Evolutionary conservation across 208 protist genomes (phyloP), one percentile per base, ranked within the genome.

Genomic region (Balamuthia mandrillaris): DNA sequence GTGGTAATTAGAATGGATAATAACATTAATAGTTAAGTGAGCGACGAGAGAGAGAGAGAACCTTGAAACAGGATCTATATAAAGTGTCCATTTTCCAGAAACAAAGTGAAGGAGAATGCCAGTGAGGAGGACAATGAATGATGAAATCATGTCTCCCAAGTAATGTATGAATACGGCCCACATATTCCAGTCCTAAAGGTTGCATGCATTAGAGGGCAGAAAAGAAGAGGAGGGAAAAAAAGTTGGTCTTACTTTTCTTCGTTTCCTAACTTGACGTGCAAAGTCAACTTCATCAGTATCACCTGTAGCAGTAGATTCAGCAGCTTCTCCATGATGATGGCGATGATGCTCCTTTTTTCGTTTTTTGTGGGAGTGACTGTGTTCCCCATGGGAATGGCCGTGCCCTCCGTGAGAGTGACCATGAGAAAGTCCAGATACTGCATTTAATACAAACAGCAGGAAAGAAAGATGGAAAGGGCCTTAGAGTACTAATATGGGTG

Each of bases 131-230:
- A 94, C 91, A 51, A 81, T 89, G 37, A 94, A 78, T 14, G 91
- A 94, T 21, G 86, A 84, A 2, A 94, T 44, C 16, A 87, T 81
- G 86, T 95, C 93, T 29, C 92, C 93, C 6, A 92, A 49, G 37
- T 91, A 86, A 47, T 95, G 93, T 14, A 95, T 65, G 49, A 95
- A 93, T 0, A 94, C 85, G 49, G 86, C 93, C 54, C 78, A 74
- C 39, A 93, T 92, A 61, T 92, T 94, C 2, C 85, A 47, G 58
- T 87, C 35, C 24, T 86, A 66, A 21, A 56, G 89, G 33, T 78
- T 66, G 21, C 42, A 21, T 21, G 3, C 24, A 21, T 66, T 39
- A 39, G 10, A 9, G 21, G 56, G 1, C 31, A 60, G 52, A 18
- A 27, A 16, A 18, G 52, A n/a, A 63, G 56, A 18, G 56, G 56